phyloP scores from a whole-genome alignment of 2,329 filamentous ascomycete species.

The Fusarium equiseti region DNA sequence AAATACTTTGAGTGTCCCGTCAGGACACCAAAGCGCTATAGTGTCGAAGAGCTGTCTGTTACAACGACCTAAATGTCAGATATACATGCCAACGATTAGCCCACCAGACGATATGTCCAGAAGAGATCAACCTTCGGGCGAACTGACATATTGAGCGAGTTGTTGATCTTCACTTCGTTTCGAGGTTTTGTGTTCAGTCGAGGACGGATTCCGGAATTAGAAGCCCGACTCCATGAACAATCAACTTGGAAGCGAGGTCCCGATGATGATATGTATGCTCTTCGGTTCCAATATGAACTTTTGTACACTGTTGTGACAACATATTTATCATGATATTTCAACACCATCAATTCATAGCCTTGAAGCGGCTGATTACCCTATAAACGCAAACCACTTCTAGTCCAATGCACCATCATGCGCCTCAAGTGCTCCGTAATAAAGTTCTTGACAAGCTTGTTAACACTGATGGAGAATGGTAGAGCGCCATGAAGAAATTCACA shows the following conservation, averaged over 20 bases:
- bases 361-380: slow-evolving; percentile 20
- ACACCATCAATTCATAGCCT: slow-evolving; percentile 31
- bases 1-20: neutral
- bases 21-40: neutral
- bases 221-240: neutral
- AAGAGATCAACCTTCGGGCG: neutral
- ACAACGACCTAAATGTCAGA: neutral
- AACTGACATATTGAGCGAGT: neutral
- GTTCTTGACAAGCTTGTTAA: slow-evolving; percentile 44
- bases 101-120: neutral
- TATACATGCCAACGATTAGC: neutral
- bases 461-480: slow-evolving; percentile 42
- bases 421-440: slow-evolving; percentile 35
- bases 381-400: slow-evolving; percentile 27
- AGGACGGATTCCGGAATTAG: neutral
- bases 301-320: neutral
- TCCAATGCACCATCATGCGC: slow-evolving; percentile 33
- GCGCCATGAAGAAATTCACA: slow-evolving; percentile 46
- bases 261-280: neutral
- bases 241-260: neutral
- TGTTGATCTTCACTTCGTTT: neutral
- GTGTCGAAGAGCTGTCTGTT: neutral
- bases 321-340: slow-evolving; percentile 6
- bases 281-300: neutral
- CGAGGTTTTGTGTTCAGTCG: neutral